Evolutionary conservation across 2,329 filamentous ascomycete genomes (phyloP), one percentile per base, ranked within the genome.

Genomic region (Calonectria henricotiae): DNA sequence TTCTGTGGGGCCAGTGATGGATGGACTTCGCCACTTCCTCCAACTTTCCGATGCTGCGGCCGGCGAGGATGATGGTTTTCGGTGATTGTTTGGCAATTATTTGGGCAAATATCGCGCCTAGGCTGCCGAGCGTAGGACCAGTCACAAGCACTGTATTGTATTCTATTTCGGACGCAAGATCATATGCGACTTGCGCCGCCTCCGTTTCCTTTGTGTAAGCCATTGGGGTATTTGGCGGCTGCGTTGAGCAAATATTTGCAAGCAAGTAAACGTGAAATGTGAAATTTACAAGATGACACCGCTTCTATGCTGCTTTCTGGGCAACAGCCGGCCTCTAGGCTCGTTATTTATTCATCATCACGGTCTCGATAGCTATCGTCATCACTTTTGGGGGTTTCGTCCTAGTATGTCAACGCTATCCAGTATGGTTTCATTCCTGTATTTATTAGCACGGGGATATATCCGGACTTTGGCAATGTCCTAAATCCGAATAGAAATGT

Each of bases 21-120:
- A 37, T 44, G 20, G 20, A 20, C 20, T 61, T 32, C 9, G 37
- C 55, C 27, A 37, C 25, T 61, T 20, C 37, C 20, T 61, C 12
- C 20, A 23, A 13, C 15, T 43, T 43, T 17, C 15, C 39, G 30
- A 7, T 5, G 23, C 27, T 17, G 1, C 39, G 55, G 20, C 20
- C 25, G 8, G 55, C 55, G 17, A 61, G 55, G 41, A 61, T 61
- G 37, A 61, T 61, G 20, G 9, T 17, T n/a, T 17, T 5, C n/a
- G 55, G 55, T 5, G 35, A n/a, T 20, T 43, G 23, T 12, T 61
- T 30, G 17, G 55, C 55, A 44, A 61, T 30, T 8, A 17, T 27
- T 13, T n/a, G 23, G 39, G 37, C n/a, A 44, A 43, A 61, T 15
- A 44, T n/a, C 3, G 55, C 55, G 12, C 55, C 55, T n/a, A 61